Conservation (phyloP, 257 asterid genomes). For the Plantago major region DNA sequence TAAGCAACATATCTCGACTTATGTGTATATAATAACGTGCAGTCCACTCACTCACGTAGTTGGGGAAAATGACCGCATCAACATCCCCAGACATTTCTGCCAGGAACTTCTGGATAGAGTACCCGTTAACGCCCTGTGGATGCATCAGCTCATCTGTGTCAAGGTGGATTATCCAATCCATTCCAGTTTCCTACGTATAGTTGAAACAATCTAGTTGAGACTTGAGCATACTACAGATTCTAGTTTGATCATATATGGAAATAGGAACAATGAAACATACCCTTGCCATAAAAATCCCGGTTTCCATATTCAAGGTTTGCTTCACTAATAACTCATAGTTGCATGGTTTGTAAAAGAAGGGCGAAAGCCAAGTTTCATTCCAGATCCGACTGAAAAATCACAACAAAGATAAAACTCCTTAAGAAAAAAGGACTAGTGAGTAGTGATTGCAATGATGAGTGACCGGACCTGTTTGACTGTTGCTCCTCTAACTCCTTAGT, state of each 20-base stretch:
- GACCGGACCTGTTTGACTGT: constrained; percentile 24
- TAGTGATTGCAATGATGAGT: background rate
- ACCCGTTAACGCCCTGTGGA: constrained; percentile 39
- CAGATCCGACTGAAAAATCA: constrained; percentile 22
- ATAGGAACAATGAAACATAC: constrained; percentile 17
- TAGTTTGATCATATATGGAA: background rate
- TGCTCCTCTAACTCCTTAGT: constrained; percentile 25
- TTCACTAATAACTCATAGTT: constrained; percentile 32
- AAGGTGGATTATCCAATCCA: constrained; percentile 56
- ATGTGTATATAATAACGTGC: background rate
- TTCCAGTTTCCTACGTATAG: constrained; percentile 37
- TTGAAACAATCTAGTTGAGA: background rate
- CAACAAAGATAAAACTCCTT: too few relatives aligned
- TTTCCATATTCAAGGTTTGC: constrained; percentile 35
- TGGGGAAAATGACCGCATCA: constrained; percentile 36
- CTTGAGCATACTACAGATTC: background rate
- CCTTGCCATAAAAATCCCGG: constrained; percentile 28
- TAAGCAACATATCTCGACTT: background rate
- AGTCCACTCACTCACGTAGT: constrained; percentile 34
- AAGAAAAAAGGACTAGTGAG: too few relatives aligned
- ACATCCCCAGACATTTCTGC: constrained; percentile 33
- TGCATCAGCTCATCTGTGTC: constrained; percentile 52
- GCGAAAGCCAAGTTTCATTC: constrained; percentile 30
- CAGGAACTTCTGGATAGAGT: constrained; percentile 37
- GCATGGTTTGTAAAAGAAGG: constrained; percentile 34